These are phyloP conservation scores for Evernia prunastri DNA, from an alignment of 495 filamentous ascomycete species.

Conservation along the genomic window DNA sequence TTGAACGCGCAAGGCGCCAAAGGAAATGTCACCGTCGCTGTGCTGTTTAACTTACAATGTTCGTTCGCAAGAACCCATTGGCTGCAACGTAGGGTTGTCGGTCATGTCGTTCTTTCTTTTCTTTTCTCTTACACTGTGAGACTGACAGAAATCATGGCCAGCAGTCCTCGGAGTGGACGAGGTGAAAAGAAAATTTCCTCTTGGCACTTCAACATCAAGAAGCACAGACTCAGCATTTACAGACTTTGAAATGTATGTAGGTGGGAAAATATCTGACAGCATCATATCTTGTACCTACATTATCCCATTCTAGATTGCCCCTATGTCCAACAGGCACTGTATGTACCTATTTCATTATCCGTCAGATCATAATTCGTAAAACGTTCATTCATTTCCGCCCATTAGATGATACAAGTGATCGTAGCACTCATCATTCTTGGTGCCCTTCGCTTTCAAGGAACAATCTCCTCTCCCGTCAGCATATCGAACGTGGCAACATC, in stretches of 20 bases:
- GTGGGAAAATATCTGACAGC: neutral
- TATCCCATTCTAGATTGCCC: neutral
- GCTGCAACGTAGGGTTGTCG: neutral
- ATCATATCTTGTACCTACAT: neutral
- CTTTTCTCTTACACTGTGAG: neutral
- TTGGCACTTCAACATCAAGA: neutral
- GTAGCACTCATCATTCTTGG: neutral
- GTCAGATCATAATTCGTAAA: constrained; percentile 6
- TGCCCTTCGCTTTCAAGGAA: neutral
- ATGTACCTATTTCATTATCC: neutral
- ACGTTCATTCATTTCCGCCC: neutral
- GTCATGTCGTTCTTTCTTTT: neutral
- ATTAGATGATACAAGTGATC: neutral
- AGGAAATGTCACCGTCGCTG: neutral
- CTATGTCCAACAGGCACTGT: neutral
- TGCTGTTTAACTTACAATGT: neutral
- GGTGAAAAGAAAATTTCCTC: neutral
- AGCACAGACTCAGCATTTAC: neutral
- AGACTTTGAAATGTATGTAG: neutral
- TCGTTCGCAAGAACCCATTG: too few relatives aligned
- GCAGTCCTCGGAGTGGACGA: neutral
- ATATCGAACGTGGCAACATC: constrained; percentile 3
- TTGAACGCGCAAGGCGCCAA: neutral
- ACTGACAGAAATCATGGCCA: neutral
- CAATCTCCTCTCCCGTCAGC: neutral